phyloP scores from a whole-genome alignment of 2,329 filamentous ascomycete species.

The Aspergillus fijiensis region DNA sequence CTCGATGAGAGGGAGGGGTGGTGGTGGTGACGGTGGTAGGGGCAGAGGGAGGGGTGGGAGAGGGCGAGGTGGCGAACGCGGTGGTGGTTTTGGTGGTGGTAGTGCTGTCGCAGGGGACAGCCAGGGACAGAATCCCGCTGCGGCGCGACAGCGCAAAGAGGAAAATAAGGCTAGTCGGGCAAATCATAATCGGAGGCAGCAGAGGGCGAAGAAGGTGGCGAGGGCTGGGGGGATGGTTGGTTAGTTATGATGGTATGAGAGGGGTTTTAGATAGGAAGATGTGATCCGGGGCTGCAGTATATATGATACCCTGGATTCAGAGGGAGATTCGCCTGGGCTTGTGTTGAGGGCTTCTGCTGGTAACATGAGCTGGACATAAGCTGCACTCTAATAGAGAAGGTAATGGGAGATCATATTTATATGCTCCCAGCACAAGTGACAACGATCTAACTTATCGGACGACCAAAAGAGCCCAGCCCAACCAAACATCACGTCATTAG shows the following conservation, averaged over 20 bases:
- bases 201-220: constrained; percentile 62
- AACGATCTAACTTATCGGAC: neutral
- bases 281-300: too few relatives aligned
- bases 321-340: too few relatives aligned
- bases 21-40: constrained; percentile 45
- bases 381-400: too few relatives aligned
- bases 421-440: neutral
- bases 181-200: constrained; percentile 82
- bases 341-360: too few relatives aligned
- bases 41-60: constrained; percentile 52
- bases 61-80: constrained; percentile 51
- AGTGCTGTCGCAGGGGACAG: constrained; percentile 50
- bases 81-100: constrained; percentile 48
- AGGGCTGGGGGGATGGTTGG: constrained; percentile 50
- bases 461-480: neutral
- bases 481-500: neutral
- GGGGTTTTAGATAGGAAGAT: too few relatives aligned
- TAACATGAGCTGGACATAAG: too few relatives aligned
- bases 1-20: constrained; percentile 46
- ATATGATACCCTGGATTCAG: too few relatives aligned
- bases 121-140: constrained; percentile 69
- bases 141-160: constrained; percentile 73
- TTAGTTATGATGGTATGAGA: constrained; percentile 11
- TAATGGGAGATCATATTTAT: too few relatives aligned
- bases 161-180: constrained; percentile 76